phyloP scores from a whole-genome alignment of 106 monocot genomes.

The Iris macrosiphon region DNA sequence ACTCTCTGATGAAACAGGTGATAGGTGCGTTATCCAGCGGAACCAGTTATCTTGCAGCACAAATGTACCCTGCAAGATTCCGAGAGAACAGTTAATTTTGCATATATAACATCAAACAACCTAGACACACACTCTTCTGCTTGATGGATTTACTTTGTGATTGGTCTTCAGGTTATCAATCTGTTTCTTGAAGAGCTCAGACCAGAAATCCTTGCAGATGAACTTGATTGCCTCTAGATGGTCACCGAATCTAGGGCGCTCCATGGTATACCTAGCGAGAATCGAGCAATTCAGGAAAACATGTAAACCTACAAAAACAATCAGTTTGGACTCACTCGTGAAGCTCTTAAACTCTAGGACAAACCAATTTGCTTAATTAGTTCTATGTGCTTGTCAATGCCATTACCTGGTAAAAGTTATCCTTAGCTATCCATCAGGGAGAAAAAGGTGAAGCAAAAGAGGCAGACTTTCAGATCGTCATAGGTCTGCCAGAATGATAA shows the following conservation, averaged over 20 bases:
- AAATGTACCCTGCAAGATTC: slow-evolving; percentile 66
- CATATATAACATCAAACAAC: neutral
- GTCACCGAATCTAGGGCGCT: slow-evolving; percentile 83
- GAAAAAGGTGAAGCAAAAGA: no score
- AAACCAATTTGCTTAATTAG: no score
- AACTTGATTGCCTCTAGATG: slow-evolving; percentile 98
- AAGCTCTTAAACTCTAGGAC: no score
- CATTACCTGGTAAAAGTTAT: no score
- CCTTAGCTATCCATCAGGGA: no score
- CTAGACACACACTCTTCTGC: neutral
- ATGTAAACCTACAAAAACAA: no score
- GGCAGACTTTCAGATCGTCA: no score
- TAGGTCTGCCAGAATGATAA: no score
- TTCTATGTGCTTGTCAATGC: no score
- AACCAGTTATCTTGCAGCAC: slow-evolving; percentile 96
- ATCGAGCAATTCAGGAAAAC: no score
- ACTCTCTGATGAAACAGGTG: slow-evolving; percentile 38
- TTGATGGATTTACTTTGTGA: slow-evolving; percentile 50
- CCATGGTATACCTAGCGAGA: slow-evolving; percentile 79
- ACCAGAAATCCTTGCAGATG: slow-evolving; percentile 98
- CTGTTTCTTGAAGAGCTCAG: slow-evolving; percentile 94
- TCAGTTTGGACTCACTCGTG: no score
- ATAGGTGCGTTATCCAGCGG: slow-evolving; percentile 82
- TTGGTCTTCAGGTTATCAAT: slow-evolving; percentile 98
- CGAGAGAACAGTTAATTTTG: no score